These are phyloP conservation scores for Hypoxylon sp. DNA, from an alignment of 2,329 filamentous ascomycete genomes.

Conservation along the genomic window DNA sequence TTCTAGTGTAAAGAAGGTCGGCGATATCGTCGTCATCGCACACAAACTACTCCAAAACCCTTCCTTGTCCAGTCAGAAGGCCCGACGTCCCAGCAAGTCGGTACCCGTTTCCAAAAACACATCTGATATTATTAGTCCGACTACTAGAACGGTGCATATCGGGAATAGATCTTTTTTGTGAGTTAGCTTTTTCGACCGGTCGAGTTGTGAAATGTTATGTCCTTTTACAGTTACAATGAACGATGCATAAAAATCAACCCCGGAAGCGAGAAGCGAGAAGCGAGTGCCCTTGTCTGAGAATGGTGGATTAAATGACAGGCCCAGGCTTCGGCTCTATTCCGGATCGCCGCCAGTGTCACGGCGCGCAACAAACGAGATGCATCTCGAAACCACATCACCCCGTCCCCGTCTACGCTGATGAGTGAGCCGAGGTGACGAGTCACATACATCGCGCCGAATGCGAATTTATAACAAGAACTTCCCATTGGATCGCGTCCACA, in stretches of 20 bases:
- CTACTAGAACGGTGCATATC: slow-evolving; percentile 1
- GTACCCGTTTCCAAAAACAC: slow-evolving; percentile 2
- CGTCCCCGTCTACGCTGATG: not conserved
- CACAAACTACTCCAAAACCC: slow-evolving; percentile 5
- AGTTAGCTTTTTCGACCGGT: too few relatives aligned
- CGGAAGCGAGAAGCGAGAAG: slow-evolving; percentile 10
- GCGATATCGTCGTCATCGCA: not conserved
- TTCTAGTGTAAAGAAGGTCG: not conserved
- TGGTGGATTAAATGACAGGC: slow-evolving; percentile 5
- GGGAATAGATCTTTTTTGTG: slow-evolving; percentile 4
- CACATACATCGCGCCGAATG: slow-evolving; percentile 4
- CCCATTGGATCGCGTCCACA: slow-evolving; percentile 9
- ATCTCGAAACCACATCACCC: slow-evolving; percentile 4
- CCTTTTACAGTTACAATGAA: slow-evolving; percentile 4
- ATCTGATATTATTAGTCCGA: too few relatives aligned
- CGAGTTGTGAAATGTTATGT: too few relatives aligned
- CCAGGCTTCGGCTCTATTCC: slow-evolving; percentile 20
- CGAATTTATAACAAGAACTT: not conserved
- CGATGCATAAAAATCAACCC: slow-evolving; percentile 1
- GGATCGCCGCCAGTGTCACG: slow-evolving; percentile 24
- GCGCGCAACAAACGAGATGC: slow-evolving; percentile 13
- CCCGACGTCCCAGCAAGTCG: slow-evolving; percentile 9
- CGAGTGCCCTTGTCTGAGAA: not conserved
- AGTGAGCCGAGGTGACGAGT: slow-evolving; percentile 19
- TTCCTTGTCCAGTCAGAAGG: slow-evolving; percentile 13